Evolutionary conservation across 768 basidiomycete species (phyloP).

Genomic region (Lentinus tigrinus): DNA sequence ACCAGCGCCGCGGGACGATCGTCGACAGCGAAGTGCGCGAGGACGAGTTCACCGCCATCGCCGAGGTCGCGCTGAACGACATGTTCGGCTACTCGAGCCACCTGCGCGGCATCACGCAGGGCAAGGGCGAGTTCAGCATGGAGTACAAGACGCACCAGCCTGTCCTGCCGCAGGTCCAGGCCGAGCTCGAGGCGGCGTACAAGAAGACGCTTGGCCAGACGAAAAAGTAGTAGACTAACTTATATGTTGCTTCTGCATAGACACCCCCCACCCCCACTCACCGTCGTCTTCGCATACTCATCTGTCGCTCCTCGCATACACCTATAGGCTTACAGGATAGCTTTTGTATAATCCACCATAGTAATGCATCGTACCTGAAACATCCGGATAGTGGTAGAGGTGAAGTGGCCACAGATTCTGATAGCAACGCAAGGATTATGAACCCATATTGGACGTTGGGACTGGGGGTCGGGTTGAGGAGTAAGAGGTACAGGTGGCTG

Average conservation of each 20-base stretch:
- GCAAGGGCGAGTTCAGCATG: slow-evolving; percentile 90
- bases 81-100: slow-evolving; percentile 98
- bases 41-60: slow-evolving; percentile 90
- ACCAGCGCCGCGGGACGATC: slow-evolving; percentile 89
- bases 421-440: no score
- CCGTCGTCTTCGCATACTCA: no score
- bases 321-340: no score
- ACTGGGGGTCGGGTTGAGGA: no score
- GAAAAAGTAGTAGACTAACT: slow-evolving; percentile 67
- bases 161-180: slow-evolving; percentile 83
- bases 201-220: slow-evolving; percentile 69
- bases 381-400: no score
- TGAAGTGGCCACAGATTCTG: no score
- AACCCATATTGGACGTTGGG: no score
- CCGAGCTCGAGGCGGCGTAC: slow-evolving; percentile 85
- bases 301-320: no score
- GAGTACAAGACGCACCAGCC: slow-evolving; percentile 82
- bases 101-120: slow-evolving; percentile 91
- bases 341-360: no score
- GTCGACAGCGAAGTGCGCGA: slow-evolving; percentile 95
- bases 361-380: no score
- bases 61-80: slow-evolving; percentile 93
- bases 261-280: no score
- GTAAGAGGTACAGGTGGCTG: no score
- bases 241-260: not conserved